Evolutionary conservation across 495 filamentous ascomycete species (phyloP).

Genomic region (Podospora comata): DNA sequence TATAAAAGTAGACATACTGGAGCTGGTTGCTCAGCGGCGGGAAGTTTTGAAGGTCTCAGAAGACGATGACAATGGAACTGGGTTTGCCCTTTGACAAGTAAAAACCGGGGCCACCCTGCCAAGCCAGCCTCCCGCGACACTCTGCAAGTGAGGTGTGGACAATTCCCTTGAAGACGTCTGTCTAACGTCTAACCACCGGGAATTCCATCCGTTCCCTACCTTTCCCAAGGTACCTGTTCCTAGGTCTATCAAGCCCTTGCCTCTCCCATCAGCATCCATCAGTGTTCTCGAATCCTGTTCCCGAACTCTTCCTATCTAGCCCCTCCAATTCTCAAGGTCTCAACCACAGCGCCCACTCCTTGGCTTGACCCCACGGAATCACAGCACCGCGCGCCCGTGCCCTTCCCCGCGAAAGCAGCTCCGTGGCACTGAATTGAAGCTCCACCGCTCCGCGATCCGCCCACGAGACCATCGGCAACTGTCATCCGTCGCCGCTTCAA

Average conservation of each 20-base stretch:
- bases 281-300: background rate
- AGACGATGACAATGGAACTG: background rate
- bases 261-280: background rate
- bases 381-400: background rate
- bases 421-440: slow-evolving; percentile 15
- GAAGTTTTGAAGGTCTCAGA: background rate
- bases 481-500: slow-evolving; percentile 7
- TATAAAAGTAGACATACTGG: background rate
- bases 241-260: background rate
- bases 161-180: slow-evolving; percentile 1
- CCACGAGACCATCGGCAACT: slow-evolving; percentile 16
- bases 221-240: background rate
- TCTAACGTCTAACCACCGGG: slow-evolving; percentile 9
- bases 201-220: background rate
- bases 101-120: background rate
- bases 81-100: background rate
- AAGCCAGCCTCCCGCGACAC: background rate
- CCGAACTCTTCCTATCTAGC: background rate
- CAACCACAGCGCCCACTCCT: background rate
- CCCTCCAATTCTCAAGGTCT: background rate
- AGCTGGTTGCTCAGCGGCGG: background rate
- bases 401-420: slow-evolving; percentile 12
- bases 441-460: slow-evolving; percentile 8
- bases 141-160: slow-evolving; percentile 4
- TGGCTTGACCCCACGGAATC: background rate